These are phyloP conservation scores for Aspergillus sparsus DNA, from an alignment of 495 filamentous ascomycete species.

Conservation along the genomic window DNA sequence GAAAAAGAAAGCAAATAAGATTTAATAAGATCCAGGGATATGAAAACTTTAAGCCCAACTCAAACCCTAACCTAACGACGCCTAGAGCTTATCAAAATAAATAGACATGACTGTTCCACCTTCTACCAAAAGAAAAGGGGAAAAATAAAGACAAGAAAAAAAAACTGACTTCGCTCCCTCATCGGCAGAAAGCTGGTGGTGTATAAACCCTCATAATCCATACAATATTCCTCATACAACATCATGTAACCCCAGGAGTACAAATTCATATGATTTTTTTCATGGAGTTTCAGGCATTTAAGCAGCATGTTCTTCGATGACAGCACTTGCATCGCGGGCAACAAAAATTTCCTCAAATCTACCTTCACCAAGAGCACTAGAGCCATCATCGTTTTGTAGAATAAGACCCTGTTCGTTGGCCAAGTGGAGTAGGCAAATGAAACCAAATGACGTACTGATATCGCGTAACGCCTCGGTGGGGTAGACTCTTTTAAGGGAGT, in stretches of 20 bases:
- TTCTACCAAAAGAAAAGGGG: background rate
- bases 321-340: slow-evolving; percentile 38
- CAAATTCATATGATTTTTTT: slow-evolving; percentile 11
- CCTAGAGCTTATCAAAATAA: no score
- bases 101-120: no score
- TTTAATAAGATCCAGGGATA: no score
- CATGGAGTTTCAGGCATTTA: slow-evolving; percentile 21
- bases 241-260: slow-evolving; percentile 17
- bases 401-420: slow-evolving; percentile 96
- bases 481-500: slow-evolving; percentile 82
- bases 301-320: slow-evolving; percentile 43
- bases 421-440: slow-evolving; percentile 93
- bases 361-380: slow-evolving; percentile 29
- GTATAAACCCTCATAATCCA: slow-evolving; percentile 10
- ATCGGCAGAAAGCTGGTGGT: slow-evolving; percentile 20
- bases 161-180: slow-evolving; percentile 29
- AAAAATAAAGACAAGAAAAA: slow-evolving; percentile 3
- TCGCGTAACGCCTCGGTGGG: slow-evolving; percentile 80
- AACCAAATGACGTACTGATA: slow-evolving; percentile 96
- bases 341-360: slow-evolving; percentile 50
- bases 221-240: slow-evolving; percentile 20
- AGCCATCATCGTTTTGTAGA: slow-evolving; percentile 50
- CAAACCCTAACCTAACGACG: no score
- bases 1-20: no score
- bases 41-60: no score